phyloP scores from a whole-genome alignment of 345 rosid species.

The Rhodamnia rubescens region DNA sequence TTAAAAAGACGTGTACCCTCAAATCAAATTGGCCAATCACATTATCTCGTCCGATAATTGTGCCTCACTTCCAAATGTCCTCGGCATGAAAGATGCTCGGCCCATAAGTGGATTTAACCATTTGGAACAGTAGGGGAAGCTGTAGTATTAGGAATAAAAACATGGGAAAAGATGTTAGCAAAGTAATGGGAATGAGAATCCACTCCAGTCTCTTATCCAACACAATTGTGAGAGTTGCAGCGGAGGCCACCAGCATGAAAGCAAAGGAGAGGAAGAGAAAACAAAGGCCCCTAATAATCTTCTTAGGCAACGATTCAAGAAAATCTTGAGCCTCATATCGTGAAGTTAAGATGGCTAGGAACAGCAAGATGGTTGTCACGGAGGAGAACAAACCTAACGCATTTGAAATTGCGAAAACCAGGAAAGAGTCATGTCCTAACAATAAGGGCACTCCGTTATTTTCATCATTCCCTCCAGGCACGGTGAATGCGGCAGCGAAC shows the following conservation, averaged over 20 bases:
- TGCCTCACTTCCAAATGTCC: not conserved
- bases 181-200: not conserved
- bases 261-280: not conserved
- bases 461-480: conserved; percentile 11
- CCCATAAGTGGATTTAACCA: not conserved
- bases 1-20: not conserved
- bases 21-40: not conserved
- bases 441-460: conserved; percentile 8
- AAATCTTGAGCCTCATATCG: conserved; percentile 15
- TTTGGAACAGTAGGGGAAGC: not conserved
- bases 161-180: not conserved
- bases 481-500: not conserved
- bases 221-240: not conserved
- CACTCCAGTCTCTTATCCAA: not conserved
- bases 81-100: not conserved
- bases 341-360: conserved; percentile 10
- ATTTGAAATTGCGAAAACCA: conserved; percentile 13
- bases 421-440: not conserved
- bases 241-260: not conserved
- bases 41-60: rapidly evolving
- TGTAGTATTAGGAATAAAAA: not conserved
- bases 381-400: conserved; percentile 10
- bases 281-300: not conserved
- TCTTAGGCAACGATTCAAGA: not conserved
- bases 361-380: conserved; percentile 8